These are phyloP conservation scores for Tephrocybe sp. DNA, from an alignment of 768 basidiomycete species.

Conservation along the genomic window DNA sequence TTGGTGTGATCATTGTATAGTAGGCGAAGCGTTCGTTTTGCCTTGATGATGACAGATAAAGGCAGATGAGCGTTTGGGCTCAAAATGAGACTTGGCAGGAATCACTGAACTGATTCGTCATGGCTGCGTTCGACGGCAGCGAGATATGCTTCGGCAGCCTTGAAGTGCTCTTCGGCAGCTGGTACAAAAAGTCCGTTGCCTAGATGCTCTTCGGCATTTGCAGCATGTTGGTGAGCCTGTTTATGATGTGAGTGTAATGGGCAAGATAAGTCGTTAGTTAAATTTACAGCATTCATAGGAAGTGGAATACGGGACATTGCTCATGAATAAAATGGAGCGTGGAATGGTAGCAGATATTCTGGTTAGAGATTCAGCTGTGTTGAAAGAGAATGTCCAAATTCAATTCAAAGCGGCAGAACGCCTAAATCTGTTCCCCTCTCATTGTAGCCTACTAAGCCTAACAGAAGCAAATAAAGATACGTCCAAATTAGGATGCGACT, in stretches of 20 bases:
- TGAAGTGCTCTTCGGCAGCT: conserved; percentile 70
- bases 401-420: not conserved
- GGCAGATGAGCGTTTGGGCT: not conserved
- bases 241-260: conserved; percentile 5
- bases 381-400: not conserved
- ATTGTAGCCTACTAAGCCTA: not conserved
- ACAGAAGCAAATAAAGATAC: conserved; percentile 5
- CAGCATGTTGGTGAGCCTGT: conserved; percentile 81
- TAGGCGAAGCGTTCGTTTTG: conserved; percentile 74
- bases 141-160: conserved; percentile 73
- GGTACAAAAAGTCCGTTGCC: conserved; percentile 66
- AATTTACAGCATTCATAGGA: conserved; percentile 50
- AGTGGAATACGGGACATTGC: conserved; percentile 32
- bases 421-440: conserved; percentile 1
- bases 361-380: not conserved
- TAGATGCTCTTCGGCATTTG: conserved; percentile 72
- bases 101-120: conserved; percentile 61
- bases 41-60: conserved; percentile 39
- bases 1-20: conserved; percentile 74
- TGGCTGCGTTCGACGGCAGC: conserved; percentile 70
- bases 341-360: not conserved
- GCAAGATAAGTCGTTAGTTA: not conserved
- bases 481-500: not conserved
- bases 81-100: conserved; percentile 4
- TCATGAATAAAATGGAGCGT: conserved; percentile 2